phyloP scores from a whole-genome alignment of 2,329 filamentous ascomycete species.

The Graphilbum ipis-grandicollis region DNA sequence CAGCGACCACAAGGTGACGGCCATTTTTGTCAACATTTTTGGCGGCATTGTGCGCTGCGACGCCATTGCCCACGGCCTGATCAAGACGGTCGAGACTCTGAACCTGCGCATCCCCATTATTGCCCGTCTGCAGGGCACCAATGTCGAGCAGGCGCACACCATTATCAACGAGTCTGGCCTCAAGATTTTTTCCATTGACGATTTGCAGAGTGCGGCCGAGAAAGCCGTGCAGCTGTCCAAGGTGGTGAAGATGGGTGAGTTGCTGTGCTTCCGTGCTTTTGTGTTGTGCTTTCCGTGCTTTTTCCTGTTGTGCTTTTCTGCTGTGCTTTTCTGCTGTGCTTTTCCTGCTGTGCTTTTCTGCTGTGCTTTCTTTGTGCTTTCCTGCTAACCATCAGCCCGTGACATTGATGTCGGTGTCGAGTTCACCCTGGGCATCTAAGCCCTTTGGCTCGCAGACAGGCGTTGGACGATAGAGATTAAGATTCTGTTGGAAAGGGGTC shows the following conservation, averaged over 20 bases:
- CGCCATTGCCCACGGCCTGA: constrained; percentile 88
- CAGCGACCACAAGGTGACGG: constrained; percentile 91
- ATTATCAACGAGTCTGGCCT: constrained; percentile 90
- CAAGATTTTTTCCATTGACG: constrained; percentile 99
- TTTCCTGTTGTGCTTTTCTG: no score
- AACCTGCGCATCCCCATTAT: constrained; percentile 95
- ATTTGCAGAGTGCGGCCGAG: constrained; percentile 91
- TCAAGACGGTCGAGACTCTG: constrained; percentile 86
- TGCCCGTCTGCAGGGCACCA: constrained; percentile 92
- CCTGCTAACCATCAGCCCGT: constrained; percentile 39
- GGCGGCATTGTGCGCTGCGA: constrained; percentile 97
- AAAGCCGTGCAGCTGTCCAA: constrained; percentile 98
- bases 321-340: no score
- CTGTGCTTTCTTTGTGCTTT: background rate
- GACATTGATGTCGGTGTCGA: constrained; percentile 96
- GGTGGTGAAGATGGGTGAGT: constrained; percentile 92
- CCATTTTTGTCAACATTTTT: constrained; percentile 99
- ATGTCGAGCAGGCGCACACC: constrained; percentile 89
- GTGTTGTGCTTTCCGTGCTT: no score
- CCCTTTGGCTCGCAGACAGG: background rate
- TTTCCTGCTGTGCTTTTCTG: background rate
- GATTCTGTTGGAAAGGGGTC: no score
- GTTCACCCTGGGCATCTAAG: constrained; percentile 82
- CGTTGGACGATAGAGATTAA: background rate
- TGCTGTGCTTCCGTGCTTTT: background rate